Base-by-base conservation (phyloP, 257 asterid species). In the Striga asiatica region DNA sequence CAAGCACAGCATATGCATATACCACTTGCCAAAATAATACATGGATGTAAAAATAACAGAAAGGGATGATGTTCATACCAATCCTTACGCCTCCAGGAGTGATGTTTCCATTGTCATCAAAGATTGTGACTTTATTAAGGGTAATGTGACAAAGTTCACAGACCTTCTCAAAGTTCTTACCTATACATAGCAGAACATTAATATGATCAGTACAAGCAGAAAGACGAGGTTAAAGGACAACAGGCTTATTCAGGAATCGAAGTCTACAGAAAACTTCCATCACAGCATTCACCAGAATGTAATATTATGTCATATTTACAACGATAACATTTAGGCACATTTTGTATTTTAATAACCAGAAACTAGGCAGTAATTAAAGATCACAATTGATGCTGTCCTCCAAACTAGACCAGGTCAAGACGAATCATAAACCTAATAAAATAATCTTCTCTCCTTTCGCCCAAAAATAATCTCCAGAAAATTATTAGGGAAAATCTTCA, bases 41-140 rank as follows among this genome's bases (percentile, higher is more conserved):
- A 3, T 39, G n/a, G 48, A 46, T 54, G 23, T 22, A 23, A 6
- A 43, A 20, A 5, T 50, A 48, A 42, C 22, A 51, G 50, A 7
- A 53, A 25, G 27, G 18, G 13, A 54, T 39, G 32, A 53, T 10
- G 51, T 43, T 58, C 42, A 66, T 71, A 87, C 96, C 94, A 28
- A 87, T 79, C 65, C 94, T 72, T 27, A 87, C 93, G 11, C 94
- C 94, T 55, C 92, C 93, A 8, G 83, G 83, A 2, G 83, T 81
- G 50, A 87, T 72, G 54, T 76, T 81, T 49, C 93, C 93, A 55
- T 76, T 81, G 62, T 87, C 94, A 53, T 87, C 94, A 46, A 82
- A 84, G 53, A 74, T 61, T 17, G 89, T 79, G 55, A 76, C 84
- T 73, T 87, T 87, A 58, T 83, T 87, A 61, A 87, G 78, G 57